Evolutionary conservation across 768 basidiomycete species (phyloP), one percentile per base, ranked within the genome.

Genomic region (Trametes gibbosa): DNA sequence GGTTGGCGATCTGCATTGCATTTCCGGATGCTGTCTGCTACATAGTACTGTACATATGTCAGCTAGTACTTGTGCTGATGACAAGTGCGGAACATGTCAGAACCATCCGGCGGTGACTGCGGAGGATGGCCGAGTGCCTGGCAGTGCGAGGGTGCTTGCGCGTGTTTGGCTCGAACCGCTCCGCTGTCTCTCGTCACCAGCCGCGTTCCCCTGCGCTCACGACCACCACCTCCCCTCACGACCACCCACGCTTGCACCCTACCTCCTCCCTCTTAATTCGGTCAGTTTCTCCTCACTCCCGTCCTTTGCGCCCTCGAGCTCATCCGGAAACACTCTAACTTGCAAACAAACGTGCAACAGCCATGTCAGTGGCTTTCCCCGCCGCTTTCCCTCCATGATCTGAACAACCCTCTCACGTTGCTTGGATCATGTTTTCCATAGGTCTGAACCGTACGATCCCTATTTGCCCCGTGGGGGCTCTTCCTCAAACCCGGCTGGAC

Each of bases 391-490:
- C 59, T 54, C 24, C 37, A 23, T 25, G 5, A 34, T 56, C 62
- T 59, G 50, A 63, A 59, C 46, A 13, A n/a, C 34, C 51, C 47
- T 24, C 14, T 17, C 42, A 17, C 21, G 19, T 25, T 35, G 29
- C 40, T 46, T 37, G 25, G 54, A 32, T 60, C 21, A 48, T 58
- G 40, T 10, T 42, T 49, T 9, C 55, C 43, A 35, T 32, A 96
- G 94, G 94, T 93, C 94, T 72, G 92, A 96, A 78, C 95, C 94
- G 71, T 98, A 98, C 77, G 96, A 98, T 83, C 96, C 96, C 65
- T 98, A 99, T 77, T 82, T 98, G 62, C 95, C 95, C 64, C 88
- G 91, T 68, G 85, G 83, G 73, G 89, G 90, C 73, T 77, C 84
- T 57, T 81, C 85, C 50, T 78, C 87, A 13, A 75, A 81, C 65